Evolutionary conservation across 768 basidiomycete genomes (phyloP).

Genomic region (Ramaria rubella): DNA sequence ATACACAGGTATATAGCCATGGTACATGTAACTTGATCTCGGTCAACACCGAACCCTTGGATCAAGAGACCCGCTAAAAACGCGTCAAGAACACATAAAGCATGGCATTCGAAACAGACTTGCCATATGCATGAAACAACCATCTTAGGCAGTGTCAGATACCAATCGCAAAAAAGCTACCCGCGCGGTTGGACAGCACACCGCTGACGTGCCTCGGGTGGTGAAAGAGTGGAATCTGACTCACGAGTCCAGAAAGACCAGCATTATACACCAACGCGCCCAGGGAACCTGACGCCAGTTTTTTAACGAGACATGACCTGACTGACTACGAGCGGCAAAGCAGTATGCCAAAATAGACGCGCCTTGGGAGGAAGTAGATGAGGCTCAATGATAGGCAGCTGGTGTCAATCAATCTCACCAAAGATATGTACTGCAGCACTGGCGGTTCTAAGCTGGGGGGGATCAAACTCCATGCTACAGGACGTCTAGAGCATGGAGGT

Average conservation of each 20-base stretch:
- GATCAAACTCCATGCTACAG: constrained; percentile 4
- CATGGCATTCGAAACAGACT: background rate
- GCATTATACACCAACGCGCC: constrained; percentile 8
- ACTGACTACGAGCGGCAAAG: constrained; percentile 1
- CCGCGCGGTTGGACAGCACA: background rate
- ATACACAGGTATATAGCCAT: constrained; percentile 12
- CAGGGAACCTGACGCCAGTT: constrained; percentile 6
- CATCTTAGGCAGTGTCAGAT: constrained; percentile 4
- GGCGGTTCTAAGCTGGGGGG: background rate
- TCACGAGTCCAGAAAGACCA: constrained; percentile 10
- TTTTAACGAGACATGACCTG: background rate
- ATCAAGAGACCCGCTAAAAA: constrained; percentile 5
- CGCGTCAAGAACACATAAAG: background rate
- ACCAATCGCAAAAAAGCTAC: background rate
- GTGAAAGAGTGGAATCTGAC: background rate
- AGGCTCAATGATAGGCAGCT: background rate
- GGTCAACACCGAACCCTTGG: constrained; percentile 1
- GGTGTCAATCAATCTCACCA: background rate
- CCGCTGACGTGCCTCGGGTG: background rate
- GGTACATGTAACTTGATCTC: constrained; percentile 4
- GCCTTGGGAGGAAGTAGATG: background rate
- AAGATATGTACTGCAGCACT: constrained; percentile 8
- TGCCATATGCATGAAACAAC: constrained; percentile 9
- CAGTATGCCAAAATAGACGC: constrained; percentile 10
- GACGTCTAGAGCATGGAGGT: background rate